Base-by-base conservation (phyloP, 2,329 filamentous ascomycete genomes). In the Trichoderma simmonsii region DNA sequence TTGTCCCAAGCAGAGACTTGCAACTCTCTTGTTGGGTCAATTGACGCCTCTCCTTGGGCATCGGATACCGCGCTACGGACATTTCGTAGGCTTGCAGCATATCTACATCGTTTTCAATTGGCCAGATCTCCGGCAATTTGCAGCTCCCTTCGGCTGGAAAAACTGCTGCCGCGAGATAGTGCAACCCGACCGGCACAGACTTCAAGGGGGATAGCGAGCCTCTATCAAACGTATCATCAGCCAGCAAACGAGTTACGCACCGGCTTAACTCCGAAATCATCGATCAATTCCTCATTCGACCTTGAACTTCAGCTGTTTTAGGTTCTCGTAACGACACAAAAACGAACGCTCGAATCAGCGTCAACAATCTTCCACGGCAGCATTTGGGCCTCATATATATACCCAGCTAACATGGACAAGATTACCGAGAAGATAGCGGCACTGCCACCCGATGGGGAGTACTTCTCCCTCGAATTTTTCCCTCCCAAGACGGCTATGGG, bases 401-500 rank as follows among this genome's bases (percentile, higher is more conserved):
- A 56, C 54, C 63, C 26, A 32, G 24, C 72, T 76, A 73, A 71
- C 74, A 93, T 93, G 91, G 92, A 94, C 85, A 96, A 93, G 84
- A 95, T 98, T 80, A 97, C 94, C 74, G 92, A 97, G 86, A 97
- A 97, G 87, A 95, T 98, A 80, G 93, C 93, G 83, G 93, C 94
- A 73, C 85, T 99, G 84, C 93, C 93, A 81, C 88, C 91, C 75
- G 90, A 93, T 82, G 89, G 89, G 75, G 90, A 89, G 80, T 98
- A 96, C 86, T 97, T 97, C 84, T 98, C 96, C 62, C 91, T 98
- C 83, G 96, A 99, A 85, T 99, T 99, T 89, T 99, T 99, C 85
- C 96, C 96, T 76, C 96, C 96, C 74, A 99, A 98, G 86, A 99
- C 96, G 61, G 88, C 92, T 73, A 97, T 97, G 91, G 96, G 96